phyloP scores from a whole-genome alignment of 176 grass and related monocot genomes.

The Phyllostachys edulis region DNA sequence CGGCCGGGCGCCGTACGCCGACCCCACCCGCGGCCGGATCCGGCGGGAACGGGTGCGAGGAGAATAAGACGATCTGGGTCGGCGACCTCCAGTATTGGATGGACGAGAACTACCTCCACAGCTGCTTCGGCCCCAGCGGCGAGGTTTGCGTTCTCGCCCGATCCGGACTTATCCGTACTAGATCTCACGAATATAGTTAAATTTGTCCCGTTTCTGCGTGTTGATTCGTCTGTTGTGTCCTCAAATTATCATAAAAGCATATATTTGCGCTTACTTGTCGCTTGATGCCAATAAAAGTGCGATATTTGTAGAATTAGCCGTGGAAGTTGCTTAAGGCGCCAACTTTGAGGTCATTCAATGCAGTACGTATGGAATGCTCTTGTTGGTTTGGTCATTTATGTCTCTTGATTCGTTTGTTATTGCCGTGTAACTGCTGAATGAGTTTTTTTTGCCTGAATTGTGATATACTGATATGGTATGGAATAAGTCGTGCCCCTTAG shows the following conservation, averaged over 20 bases:
- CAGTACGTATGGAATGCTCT: conserved; percentile 18
- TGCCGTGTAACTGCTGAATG: background rate
- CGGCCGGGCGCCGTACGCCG: conserved; percentile 45
- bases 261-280: background rate
- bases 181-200: conserved; percentile 42
- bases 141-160: conserved; percentile 45
- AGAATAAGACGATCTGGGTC: conserved; percentile 69
- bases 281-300: conserved; percentile 1
- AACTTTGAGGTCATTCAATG: conserved; percentile 39
- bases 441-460: background rate
- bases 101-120: conserved; percentile 67
- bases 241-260: background rate
- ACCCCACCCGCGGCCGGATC: conserved; percentile 41
- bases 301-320: conserved; percentile 28
- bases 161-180: conserved; percentile 37
- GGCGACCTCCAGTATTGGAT: conserved; percentile 70
- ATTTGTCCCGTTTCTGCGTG: conserved; percentile 6
- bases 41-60: conserved; percentile 49
- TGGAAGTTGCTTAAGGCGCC: conserved; percentile 29
- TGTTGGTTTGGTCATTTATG: conserved; percentile 27
- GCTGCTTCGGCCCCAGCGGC: conserved; percentile 55
- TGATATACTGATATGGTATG: background rate
- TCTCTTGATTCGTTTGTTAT: background rate
- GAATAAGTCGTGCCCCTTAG: background rate
- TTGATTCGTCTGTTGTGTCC: background rate